Percentiles rank a stretch among this genome's conserved stretches.
These are phyloP conservation scores for Candolleomyces aberdarensis DNA, from an alignment of 768 basidiomycete genomes.

Conservation along the genomic window DNA sequence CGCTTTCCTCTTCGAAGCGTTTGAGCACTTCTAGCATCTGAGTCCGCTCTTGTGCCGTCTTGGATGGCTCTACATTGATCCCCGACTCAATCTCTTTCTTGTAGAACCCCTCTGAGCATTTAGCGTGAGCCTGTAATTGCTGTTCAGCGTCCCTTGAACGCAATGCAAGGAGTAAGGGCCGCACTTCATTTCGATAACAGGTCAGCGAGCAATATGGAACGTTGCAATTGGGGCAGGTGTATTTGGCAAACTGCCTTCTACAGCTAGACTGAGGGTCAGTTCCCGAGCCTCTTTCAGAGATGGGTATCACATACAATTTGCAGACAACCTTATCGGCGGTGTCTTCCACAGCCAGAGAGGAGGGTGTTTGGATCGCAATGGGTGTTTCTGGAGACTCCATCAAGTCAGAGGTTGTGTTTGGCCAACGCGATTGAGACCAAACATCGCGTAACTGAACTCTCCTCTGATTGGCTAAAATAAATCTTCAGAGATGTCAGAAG, in stretches of 20 bases:
- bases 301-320: conserved; percentile 9
- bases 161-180: conserved; percentile 14
- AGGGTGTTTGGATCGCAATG: conserved; percentile 5
- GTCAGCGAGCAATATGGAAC: conserved; percentile 73
- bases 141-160: background rate
- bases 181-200: conserved; percentile 75
- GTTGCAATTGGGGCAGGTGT: conserved; percentile 82
- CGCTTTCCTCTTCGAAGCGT: conserved; percentile 64
- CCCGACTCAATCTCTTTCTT: conserved; percentile 67
- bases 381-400: conserved; percentile 8
- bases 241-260: conserved; percentile 70
- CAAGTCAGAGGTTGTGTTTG: background rate
- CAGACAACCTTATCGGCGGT: conserved; percentile 11
- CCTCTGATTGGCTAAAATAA: background rate
- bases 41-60: conserved; percentile 51
- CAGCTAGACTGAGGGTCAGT: conserved; percentile 44
- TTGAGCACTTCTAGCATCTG: conserved; percentile 70
- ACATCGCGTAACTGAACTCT: background rate
- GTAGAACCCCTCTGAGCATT: conserved; percentile 84
- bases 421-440: background rate
- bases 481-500: background rate
- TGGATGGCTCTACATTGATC: conserved; percentile 54
- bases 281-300: background rate
- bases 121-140: conserved; percentile 49
- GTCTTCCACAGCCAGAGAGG: conserved; percentile 3